phyloP scores from a whole-genome alignment of 2,329 filamentous ascomycete genomes.

The Fusarium abutilonis region DNA sequence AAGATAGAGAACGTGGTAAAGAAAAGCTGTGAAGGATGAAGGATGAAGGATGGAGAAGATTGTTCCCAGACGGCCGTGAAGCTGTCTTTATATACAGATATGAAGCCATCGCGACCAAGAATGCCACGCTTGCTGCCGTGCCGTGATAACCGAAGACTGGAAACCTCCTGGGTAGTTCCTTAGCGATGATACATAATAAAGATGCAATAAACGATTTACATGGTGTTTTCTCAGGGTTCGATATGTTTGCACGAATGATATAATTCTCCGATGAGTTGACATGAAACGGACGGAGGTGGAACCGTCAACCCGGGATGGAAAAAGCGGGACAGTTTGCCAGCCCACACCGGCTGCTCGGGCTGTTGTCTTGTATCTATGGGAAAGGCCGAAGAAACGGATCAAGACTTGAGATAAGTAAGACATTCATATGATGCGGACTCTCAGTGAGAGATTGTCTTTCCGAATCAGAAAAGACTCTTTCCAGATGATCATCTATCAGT shows the following conservation, averaged over 20 bases:
- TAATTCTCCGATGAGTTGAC: conserved; percentile 34
- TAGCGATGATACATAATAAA: background rate
- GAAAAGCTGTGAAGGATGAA: conserved; percentile 25
- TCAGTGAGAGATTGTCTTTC: too few species aligned
- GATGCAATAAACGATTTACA: background rate
- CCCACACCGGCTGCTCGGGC: background rate
- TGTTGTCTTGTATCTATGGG: background rate
- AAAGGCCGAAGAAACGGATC: too few species aligned
- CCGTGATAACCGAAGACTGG: conserved; percentile 16
- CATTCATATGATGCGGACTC: too few species aligned
- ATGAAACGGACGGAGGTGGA: conserved; percentile 19
- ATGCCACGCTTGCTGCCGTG: background rate
- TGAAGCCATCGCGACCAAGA: conserved; percentile 20
- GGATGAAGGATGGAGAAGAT: conserved; percentile 14
- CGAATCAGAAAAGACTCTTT: too few species aligned
- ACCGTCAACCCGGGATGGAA: conserved; percentile 10
- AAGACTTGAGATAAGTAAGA: too few species aligned
- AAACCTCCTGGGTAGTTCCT: conserved; percentile 3
- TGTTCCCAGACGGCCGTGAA: background rate
- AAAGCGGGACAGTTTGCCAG: conserved; percentile 15
- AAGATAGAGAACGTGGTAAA: conserved; percentile 18
- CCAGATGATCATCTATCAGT: too few species aligned
- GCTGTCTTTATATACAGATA: conserved; percentile 36
- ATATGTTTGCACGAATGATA: conserved; percentile 39
- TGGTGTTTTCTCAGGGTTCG: conserved; percentile 7